phyloP scores from a whole-genome alignment of 1,284 basidiomycete species.

The Hemileia vastatrix region DNA sequence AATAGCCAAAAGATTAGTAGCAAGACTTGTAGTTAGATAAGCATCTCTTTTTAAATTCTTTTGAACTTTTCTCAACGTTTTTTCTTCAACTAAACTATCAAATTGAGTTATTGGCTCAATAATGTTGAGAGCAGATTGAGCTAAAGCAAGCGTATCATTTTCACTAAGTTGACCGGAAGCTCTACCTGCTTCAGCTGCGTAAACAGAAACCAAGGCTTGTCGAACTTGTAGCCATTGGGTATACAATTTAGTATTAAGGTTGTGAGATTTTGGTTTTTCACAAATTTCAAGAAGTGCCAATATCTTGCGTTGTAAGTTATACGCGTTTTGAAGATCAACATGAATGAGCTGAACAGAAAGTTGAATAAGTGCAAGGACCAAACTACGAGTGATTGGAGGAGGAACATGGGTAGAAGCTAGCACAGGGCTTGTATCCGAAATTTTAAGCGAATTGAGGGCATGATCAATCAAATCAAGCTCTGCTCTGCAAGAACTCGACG shows the following conservation, averaged over 20 bases:
- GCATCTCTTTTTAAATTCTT: too few species aligned
- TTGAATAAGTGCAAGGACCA: constrained; percentile 4
- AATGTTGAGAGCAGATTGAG: too few species aligned
- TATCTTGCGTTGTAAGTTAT: constrained; percentile 1
- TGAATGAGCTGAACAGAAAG: constrained; percentile 12
- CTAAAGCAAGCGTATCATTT: too few species aligned
- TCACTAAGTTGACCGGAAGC: too few species aligned
- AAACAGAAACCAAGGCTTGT: constrained; percentile 10
- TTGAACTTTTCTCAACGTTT: too few species aligned
- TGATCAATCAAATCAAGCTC: neutral
- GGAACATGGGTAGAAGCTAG: neutral
- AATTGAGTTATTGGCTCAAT: too few species aligned
- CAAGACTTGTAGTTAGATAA: too few species aligned
- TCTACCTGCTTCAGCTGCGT: constrained; percentile 12
- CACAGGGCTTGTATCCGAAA: neutral
- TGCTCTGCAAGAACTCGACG: neutral
- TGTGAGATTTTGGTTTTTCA: neutral
- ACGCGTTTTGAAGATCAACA: constrained; percentile 4
- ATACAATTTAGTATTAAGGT: constrained; percentile 5
- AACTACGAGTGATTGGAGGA: neutral
- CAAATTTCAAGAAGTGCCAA: neutral
- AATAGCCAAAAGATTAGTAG: too few species aligned
- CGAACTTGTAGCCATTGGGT: constrained; percentile 16
- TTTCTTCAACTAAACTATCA: too few species aligned
- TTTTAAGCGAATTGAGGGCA: neutral